Base-by-base conservation (phyloP, 805 yeast genomes). In the Lipomyces japonicus region DNA sequence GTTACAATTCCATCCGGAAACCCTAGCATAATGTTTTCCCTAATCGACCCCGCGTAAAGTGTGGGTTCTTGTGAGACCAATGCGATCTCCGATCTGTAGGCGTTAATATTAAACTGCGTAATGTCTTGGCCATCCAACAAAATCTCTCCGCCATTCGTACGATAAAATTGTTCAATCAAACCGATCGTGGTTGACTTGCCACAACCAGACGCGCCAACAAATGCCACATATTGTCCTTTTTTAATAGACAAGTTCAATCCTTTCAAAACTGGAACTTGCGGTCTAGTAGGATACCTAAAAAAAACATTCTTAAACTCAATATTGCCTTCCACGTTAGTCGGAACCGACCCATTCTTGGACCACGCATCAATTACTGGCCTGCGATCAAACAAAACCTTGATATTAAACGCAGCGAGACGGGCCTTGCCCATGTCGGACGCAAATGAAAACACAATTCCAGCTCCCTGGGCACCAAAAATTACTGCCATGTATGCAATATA, bases 221-320 rank as follows among this genome's bases (percentile, higher is more conserved):
- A 78, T 9, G 96, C 96, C 34, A 87, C 91, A 61, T 84, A 87
- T 61, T 81, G 68, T 4, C 96, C 96, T 2, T 89, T 83, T 12
- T 89, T 88, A 77, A 65, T 49, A 12, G 46, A 38, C 30, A 65
- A 54, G 42, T 51, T 50, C 31, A 65, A 41, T 24, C 59, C 56
- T 14, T 54, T 51, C 23, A 65, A 51, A 18, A 65, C 63, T 18
- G 59, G 46, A 3, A 63, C 63, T 22, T 60, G 55, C 2, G 61
- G 62, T 3, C 68, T 55, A 5, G 69, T 61, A 9, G 68, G 68
- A 37, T 65, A 65, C 12, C 62, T 46, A 50, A 65, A 65, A 5
- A 44, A 39, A 9, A 65, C 64, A 37, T 68, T 66, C 14, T 69
- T 49, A 59, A 88, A 78, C 25, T 62, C 68, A n/a, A 88, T 75